phyloP scores from a whole-genome alignment of 1,284 basidiomycete species.

The Heterobasidion occidentale region DNA sequence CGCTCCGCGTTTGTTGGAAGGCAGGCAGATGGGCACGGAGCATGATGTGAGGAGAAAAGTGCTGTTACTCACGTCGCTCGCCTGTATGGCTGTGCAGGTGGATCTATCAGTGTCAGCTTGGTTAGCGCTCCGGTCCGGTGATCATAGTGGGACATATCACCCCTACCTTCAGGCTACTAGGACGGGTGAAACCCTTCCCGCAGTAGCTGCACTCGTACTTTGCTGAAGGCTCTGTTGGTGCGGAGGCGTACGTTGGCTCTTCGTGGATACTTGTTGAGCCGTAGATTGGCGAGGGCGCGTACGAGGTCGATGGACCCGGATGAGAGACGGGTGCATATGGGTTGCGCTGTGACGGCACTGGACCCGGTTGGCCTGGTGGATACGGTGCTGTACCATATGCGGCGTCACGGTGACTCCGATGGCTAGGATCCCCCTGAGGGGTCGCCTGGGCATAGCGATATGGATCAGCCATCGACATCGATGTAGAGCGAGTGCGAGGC shows the following conservation, averaged over 20 bases:
- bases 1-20: not conserved
- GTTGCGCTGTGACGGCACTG: not conserved
- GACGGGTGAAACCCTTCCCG: slow-evolving; percentile 73
- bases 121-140: not conserved
- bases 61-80: slow-evolving; percentile 61
- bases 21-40: not conserved
- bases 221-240: slow-evolving; percentile 15
- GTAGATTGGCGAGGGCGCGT: not conserved
- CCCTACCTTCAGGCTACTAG: slow-evolving; percentile 70
- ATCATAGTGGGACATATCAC: not conserved
- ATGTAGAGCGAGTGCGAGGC: not conserved
- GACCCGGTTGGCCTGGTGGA: not conserved
- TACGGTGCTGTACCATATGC: not conserved
- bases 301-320: not conserved
- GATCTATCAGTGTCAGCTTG: slow-evolving; percentile 39
- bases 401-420: not conserved
- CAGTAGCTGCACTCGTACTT: slow-evolving; percentile 76
- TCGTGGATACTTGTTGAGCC: not conserved
- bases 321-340: not conserved
- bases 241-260: not conserved
- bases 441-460: not conserved
- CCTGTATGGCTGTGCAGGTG: slow-evolving; percentile 81
- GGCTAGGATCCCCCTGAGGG: not conserved
- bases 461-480: not conserved
- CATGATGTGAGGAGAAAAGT: slow-evolving; percentile 2